A percentile compares a stretch with the other conserved stretches of the same genome.
These are phyloP conservation scores for Daucus carota DNA, from an alignment of 129 eudicot genomes.

Conservation along the genomic window DNA sequence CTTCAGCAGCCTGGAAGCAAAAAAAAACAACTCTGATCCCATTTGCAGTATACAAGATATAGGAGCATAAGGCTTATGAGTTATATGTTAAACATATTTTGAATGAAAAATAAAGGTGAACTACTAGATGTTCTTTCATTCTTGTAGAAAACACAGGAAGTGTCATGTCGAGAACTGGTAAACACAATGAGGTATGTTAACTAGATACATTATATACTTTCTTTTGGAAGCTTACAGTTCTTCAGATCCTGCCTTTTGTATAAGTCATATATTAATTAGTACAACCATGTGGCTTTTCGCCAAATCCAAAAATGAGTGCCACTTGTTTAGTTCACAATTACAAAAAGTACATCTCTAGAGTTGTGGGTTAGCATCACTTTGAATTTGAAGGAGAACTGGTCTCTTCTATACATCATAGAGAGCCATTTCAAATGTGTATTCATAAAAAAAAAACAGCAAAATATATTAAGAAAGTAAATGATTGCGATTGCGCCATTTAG, in stretches of 20 bases:
- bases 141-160: not conserved
- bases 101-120: not conserved
- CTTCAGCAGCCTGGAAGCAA: slow-evolving; percentile 61
- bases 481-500: slow-evolving; percentile 40
- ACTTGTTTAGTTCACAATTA: not conserved
- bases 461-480: slow-evolving; percentile 1
- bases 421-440: not conserved
- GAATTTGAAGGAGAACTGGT: not conserved
- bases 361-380: not conserved
- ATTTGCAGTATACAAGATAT: not conserved
- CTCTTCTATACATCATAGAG: not conserved
- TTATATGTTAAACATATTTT: not conserved
- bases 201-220: not conserved
- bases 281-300: not conserved
- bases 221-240: not conserved
- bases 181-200: not conserved
- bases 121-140: not conserved
- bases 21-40: not conserved
- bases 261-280: not conserved
- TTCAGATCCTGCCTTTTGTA: not conserved
- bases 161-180: not conserved
- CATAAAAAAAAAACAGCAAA: not conserved
- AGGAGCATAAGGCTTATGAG: not conserved
- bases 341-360: not conserved
- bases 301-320: not conserved